A percentile compares a stretch with the other conserved stretches of the same genome.
These are phyloP conservation scores for Trichoderma sp. DNA, from an alignment of 2,329 filamentous ascomycete genomes.

Conservation along the genomic window DNA sequence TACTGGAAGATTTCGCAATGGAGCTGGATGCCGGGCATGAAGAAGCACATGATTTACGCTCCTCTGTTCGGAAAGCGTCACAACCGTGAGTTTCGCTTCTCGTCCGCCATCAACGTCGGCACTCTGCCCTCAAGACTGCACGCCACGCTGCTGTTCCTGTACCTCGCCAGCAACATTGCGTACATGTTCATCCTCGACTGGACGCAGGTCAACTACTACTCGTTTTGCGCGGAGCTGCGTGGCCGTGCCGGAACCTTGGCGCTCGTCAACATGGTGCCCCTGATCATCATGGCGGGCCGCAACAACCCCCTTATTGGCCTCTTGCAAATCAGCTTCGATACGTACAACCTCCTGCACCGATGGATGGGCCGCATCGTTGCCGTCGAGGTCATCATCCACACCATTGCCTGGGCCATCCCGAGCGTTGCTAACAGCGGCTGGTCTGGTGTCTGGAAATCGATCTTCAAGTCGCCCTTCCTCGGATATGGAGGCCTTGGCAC, in stretches of 20 bases:
- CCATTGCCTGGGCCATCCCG: slow-evolving; percentile 70
- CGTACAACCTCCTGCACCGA: slow-evolving; percentile 73
- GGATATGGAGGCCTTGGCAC: slow-evolving; percentile 61
- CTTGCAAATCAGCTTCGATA: slow-evolving; percentile 88
- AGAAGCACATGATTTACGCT: slow-evolving; percentile 59
- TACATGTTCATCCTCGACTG: slow-evolving; percentile 65
- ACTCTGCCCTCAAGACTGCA: slow-evolving; percentile 66
- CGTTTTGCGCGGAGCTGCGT: slow-evolving; percentile 76
- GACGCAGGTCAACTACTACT: slow-evolving; percentile 53
- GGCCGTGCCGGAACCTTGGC: slow-evolving; percentile 82
- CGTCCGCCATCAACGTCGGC: slow-evolving; percentile 56
- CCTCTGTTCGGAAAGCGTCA: slow-evolving; percentile 64
- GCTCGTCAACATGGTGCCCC: slow-evolving; percentile 85
- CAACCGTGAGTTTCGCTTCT: slow-evolving; percentile 64
- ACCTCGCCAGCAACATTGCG: slow-evolving; percentile 57
- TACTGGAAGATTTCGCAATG: slow-evolving; percentile 60
- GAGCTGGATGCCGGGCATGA: slow-evolving; percentile 59
- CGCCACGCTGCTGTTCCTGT: slow-evolving; percentile 53
- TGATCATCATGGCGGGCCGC: slow-evolving; percentile 82
- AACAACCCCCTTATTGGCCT: slow-evolving; percentile 88
- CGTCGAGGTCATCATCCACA: slow-evolving; percentile 65
- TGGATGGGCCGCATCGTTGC: slow-evolving; percentile 78
- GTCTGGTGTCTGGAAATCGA: slow-evolving; percentile 51
- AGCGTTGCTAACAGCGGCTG: slow-evolving; percentile 64
- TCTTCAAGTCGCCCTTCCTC: slow-evolving; percentile 63